These are phyloP conservation scores for Pythium rhizo-oryzae DNA, from an alignment of 352 stramenopile species.

Conservation along the genomic window DNA sequence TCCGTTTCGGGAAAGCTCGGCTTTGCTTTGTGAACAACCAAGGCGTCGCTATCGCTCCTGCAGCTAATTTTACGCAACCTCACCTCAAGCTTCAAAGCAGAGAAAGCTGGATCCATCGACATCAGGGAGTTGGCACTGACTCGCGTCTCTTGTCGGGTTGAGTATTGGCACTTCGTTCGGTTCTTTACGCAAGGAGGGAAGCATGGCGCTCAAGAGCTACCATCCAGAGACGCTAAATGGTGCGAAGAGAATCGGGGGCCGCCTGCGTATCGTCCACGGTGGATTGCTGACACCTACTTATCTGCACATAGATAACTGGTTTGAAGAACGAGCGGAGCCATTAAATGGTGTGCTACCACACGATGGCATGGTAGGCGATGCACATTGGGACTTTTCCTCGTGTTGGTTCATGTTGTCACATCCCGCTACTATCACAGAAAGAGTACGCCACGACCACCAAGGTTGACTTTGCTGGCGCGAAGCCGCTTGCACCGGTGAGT, in stretches of 20 bases:
- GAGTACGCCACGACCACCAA: conserved; percentile 61
- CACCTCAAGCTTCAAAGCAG: neutral
- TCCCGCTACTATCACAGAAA: conserved; percentile 41
- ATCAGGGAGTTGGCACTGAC: neutral
- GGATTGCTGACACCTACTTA: neutral
- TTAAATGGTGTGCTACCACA: conserved; percentile 67
- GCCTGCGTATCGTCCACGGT: neutral
- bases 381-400: neutral
- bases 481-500: conserved; percentile 39
- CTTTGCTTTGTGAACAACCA: neutral
- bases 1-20: conserved; percentile 6
- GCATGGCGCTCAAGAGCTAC: conserved; percentile 82
- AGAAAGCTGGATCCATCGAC: neutral
- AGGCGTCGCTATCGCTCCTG: neutral
- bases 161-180: too few species aligned
- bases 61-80: conserved; percentile 4
- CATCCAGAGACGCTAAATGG: conserved; percentile 79
- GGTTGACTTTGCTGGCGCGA: conserved; percentile 50
- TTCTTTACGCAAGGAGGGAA: neutral
- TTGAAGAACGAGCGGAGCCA: conserved; percentile 64
- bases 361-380: conserved; percentile 49
- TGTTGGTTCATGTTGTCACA: too few species aligned
- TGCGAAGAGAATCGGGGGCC: conserved; percentile 11
- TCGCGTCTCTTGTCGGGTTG: neutral
- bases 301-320: conserved; percentile 71